Evolutionary conservation across 208 protist species (phyloP).

Genomic region (Entamoeba nuttalli): DNA sequence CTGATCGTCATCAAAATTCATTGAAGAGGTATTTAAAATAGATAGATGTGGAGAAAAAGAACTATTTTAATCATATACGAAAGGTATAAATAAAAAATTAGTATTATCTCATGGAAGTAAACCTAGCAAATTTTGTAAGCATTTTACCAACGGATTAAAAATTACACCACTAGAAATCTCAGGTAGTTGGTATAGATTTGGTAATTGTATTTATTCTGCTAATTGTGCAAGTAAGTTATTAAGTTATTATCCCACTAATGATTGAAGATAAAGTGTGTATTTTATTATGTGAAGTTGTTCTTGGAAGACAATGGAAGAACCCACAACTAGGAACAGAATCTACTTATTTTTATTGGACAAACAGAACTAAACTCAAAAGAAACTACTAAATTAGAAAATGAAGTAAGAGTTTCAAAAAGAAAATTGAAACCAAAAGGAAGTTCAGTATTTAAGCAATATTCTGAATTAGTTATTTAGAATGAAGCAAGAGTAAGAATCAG

Average conservation of each 20-base stretch:
- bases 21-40: constrained; percentile 34
- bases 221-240: constrained; percentile 19
- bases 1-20: not conserved
- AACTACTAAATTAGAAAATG: not conserved
- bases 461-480: constrained; percentile 36
- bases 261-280: constrained; percentile 26
- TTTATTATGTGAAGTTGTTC: constrained; percentile 30
- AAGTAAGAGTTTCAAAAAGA: not conserved
- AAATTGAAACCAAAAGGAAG: too few species aligned
- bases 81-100: not conserved
- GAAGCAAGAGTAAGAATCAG: constrained; percentile 5
- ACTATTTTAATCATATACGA: not conserved
- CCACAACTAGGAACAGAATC: constrained; percentile 14
- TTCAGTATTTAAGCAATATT: not conserved
- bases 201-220: constrained; percentile 37
- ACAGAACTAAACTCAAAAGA: not conserved
- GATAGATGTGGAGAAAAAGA: not conserved
- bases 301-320: constrained; percentile 20
- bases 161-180: constrained; percentile 42
- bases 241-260: constrained; percentile 29
- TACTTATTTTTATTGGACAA: constrained; percentile 13
- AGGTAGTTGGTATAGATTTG: constrained; percentile 43
- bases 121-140: constrained; percentile 28
- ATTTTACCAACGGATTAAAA: constrained; percentile 32
- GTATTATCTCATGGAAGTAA: constrained; percentile 39